Evolutionary conservation across 2,329 filamentous ascomycete genomes (phyloP).

Genomic region (Endoconidiophora laricicola): DNA sequence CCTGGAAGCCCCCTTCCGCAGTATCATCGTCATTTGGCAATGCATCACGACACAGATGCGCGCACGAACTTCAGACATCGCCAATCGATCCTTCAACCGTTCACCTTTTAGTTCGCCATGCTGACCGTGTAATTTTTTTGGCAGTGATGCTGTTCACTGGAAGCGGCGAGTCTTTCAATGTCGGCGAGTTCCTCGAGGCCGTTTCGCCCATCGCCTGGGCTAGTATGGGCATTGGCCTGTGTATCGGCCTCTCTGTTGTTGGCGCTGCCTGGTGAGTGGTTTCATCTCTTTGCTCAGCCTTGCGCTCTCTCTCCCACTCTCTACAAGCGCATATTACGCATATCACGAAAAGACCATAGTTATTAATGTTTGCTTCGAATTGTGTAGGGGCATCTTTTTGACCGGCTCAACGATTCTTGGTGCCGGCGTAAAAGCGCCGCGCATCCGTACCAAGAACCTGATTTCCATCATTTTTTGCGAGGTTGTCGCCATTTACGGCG

Average conservation of each 20-base stretch:
- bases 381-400: conserved; percentile 85
- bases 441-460: conserved; percentile 97
- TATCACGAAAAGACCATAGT: background rate
- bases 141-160: conserved; percentile 97
- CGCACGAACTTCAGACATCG: background rate
- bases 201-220: conserved; percentile 94
- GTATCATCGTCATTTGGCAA: background rate
- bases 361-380: background rate
- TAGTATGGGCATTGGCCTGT: conserved; percentile 74
- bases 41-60: background rate
- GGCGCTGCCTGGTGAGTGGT: conserved; percentile 78
- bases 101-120: background rate
- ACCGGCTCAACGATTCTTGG: conserved; percentile 95
- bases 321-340: background rate
- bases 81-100: background rate
- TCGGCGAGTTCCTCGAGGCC: conserved; percentile 86
- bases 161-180: conserved; percentile 90
- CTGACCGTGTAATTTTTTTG: background rate
- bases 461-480: conserved; percentile 99
- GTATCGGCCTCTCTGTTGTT: conserved; percentile 89
- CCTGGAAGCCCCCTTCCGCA: background rate
- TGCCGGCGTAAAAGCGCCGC: conserved; percentile 86
- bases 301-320: background rate
- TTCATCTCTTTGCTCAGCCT: conserved; percentile 9
- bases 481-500: conserved; percentile 98